Evolutionary conservation across 2,329 filamentous ascomycete species (phyloP).

Genomic region (Coniella vitis): DNA sequence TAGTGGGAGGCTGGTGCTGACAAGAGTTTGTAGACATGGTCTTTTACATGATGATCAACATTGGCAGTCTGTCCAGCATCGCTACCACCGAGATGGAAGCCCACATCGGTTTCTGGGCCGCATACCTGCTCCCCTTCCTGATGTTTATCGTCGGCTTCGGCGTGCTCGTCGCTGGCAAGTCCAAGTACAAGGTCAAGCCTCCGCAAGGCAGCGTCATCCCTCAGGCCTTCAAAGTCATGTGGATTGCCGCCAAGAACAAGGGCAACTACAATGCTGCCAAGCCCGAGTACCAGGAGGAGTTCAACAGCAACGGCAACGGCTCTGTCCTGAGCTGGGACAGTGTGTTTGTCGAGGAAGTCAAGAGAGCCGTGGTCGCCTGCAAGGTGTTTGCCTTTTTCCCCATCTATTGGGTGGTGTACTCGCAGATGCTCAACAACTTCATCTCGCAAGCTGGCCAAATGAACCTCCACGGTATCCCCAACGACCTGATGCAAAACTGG

Average conservation of each 20-base stretch:
- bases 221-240: slow-evolving; percentile 58
- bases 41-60: slow-evolving; percentile 68
- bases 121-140: slow-evolving; percentile 49
- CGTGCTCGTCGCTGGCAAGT: slow-evolving; percentile 41
- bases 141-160: slow-evolving; percentile 56
- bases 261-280: slow-evolving; percentile 60
- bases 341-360: slow-evolving; percentile 65
- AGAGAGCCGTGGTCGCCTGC: slow-evolving; percentile 60
- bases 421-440: slow-evolving; percentile 52
- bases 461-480: slow-evolving; percentile 59
- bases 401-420: slow-evolving; percentile 62
- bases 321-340: slow-evolving; percentile 57
- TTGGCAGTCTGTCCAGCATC: slow-evolving; percentile 62
- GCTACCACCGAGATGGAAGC: slow-evolving; percentile 63
- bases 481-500: slow-evolving; percentile 63
- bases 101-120: slow-evolving; percentile 61
- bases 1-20: too few species aligned
- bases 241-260: slow-evolving; percentile 65
- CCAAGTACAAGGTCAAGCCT: slow-evolving; percentile 44
- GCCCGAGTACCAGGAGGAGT: slow-evolving; percentile 61
- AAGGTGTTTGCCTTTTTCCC: slow-evolving; percentile 61
- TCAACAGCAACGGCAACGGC: slow-evolving; percentile 57
- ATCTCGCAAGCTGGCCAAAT: slow-evolving; percentile 53
- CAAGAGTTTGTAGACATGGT: slow-evolving; percentile 25
- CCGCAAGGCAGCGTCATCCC: slow-evolving; percentile 58